These are phyloP conservation scores for Hemileccinum impolitum DNA, from an alignment of 768 basidiomycete species.

Conservation along the genomic window DNA sequence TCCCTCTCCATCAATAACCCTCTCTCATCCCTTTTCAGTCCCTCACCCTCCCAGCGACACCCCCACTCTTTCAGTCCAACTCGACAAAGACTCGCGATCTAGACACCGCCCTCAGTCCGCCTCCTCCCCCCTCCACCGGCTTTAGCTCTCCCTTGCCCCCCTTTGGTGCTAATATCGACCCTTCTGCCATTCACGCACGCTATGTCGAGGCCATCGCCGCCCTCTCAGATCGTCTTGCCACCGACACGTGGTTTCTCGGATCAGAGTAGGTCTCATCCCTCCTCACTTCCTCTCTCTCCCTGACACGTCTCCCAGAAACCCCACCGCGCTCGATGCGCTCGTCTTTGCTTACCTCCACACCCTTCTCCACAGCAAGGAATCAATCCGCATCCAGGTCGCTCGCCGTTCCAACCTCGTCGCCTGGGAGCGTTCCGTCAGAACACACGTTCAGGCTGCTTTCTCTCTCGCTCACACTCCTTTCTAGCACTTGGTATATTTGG, in stretches of 20 bases:
- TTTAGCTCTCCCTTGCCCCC: conserved; percentile 58
- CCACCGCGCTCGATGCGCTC: conserved; percentile 80
- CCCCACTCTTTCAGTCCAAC: conserved; percentile 40
- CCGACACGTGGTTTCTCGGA: conserved; percentile 78
- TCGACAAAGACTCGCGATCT: conserved; percentile 33
- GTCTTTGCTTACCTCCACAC: conserved; percentile 78
- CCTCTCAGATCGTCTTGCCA: conserved; percentile 71
- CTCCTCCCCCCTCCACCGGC: conserved; percentile 71
- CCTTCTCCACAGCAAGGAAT: conserved; percentile 45
- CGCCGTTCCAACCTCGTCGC: conserved; percentile 73
- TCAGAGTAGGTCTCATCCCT: conserved; percentile 51
- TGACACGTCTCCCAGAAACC: conserved; percentile 44
- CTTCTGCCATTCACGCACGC: conserved; percentile 46
- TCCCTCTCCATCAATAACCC: not conserved
- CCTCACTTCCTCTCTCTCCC: not conserved
- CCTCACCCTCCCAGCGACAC: conserved; percentile 45
- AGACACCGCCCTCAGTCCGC: conserved; percentile 54
- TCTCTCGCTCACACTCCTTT: conserved; percentile 1
- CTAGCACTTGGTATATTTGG: conserved; percentile 17
- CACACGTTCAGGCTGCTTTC: conserved; percentile 55
- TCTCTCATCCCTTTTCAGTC: conserved; percentile 34
- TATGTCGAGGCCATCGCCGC: conserved; percentile 72
- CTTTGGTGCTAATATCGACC: conserved; percentile 56
- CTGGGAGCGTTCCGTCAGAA: conserved; percentile 73
- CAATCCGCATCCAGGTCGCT: conserved; percentile 59